These are phyloP conservation scores for Lindgomyces ingoldianus DNA, from an alignment of 495 filamentous ascomycete genomes.

Conservation along the genomic window DNA sequence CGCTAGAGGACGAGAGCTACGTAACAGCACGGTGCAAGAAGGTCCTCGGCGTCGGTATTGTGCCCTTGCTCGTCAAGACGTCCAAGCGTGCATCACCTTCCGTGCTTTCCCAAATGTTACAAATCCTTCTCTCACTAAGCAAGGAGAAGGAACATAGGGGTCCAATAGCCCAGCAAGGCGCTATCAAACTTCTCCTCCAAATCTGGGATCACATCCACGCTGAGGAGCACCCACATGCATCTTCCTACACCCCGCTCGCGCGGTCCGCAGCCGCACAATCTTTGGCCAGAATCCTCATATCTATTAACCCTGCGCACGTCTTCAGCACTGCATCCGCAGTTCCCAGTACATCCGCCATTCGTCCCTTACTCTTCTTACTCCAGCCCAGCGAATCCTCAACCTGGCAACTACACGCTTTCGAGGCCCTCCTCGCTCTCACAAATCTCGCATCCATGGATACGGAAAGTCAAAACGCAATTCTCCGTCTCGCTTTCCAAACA, in stretches of 20 bases:
- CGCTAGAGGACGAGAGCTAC: constrained; percentile 69
- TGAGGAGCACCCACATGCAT: constrained; percentile 11
- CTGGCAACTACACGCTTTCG: constrained; percentile 86
- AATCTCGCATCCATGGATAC: constrained; percentile 83
- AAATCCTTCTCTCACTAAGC: constrained; percentile 75
- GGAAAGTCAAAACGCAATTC: constrained; percentile 67
- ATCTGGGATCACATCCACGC: constrained; percentile 59
- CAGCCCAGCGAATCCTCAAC: constrained; percentile 59
- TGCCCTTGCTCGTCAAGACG: constrained; percentile 70
- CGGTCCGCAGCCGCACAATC: constrained; percentile 72
- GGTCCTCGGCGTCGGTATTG: constrained; percentile 72
- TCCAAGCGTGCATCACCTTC: constrained; percentile 63
- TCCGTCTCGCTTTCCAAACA: constrained; percentile 67
- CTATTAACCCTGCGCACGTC: constrained; percentile 79
- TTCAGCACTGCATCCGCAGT: constrained; percentile 76
- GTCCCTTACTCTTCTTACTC: constrained; percentile 74
- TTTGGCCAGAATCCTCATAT: constrained; percentile 88
- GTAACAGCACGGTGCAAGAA: constrained; percentile 74
- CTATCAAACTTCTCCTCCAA: constrained; percentile 76
- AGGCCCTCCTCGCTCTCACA: constrained; percentile 85
- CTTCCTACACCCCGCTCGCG: constrained; percentile 39
- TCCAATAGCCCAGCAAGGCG: constrained; percentile 84
- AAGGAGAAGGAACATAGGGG: constrained; percentile 70
- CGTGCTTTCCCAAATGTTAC: constrained; percentile 66
- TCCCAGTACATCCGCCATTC: constrained; percentile 72